phyloP scores from a whole-genome alignment of 371 early-diverging fungal genomes.

The Funneliformis caledonium region DNA sequence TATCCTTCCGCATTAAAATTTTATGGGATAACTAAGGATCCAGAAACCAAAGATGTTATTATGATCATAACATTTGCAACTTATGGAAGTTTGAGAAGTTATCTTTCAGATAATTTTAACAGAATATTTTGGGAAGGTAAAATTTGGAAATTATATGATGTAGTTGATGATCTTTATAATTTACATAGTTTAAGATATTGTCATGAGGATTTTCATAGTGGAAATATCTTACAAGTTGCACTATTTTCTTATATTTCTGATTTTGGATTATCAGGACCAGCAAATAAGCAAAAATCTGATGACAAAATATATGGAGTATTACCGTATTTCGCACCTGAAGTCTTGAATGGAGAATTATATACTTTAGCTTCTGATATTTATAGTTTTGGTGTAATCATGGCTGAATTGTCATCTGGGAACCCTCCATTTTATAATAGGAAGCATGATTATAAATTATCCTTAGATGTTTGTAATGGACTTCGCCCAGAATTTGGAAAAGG shows the following conservation, averaged over 20 bases:
- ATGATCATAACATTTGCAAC: neutral
- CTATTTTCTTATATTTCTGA: neutral
- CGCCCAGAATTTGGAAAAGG: slow-evolving; percentile 3
- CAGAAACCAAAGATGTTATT: neutral
- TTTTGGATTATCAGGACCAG: slow-evolving; percentile 4
- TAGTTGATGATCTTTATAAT: neutral
- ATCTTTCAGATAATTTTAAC: neutral
- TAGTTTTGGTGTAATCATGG: slow-evolving; percentile 12
- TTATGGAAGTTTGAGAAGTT: neutral
- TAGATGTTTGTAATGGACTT: neutral
- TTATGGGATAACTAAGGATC: slow-evolving; percentile 12
- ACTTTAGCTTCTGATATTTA: slow-evolving; percentile 29
- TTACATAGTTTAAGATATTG: neutral
- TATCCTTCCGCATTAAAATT: neutral
- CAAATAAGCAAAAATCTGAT: neutral
- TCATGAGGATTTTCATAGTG: slow-evolving; percentile 18
- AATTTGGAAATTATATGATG: neutral
- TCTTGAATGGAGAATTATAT: neutral
- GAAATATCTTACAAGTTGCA: neutral
- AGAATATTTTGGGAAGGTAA: neutral
- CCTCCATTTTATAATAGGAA: neutral
- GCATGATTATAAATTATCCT: slow-evolving; percentile 26
- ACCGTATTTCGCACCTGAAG: slow-evolving; percentile 36
- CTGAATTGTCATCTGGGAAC: slow-evolving; percentile 2
- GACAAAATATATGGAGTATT: slow-evolving; percentile 29